phyloP scores from a whole-genome alignment of 495 filamentous ascomycete genomes.

The Rostrohypoxylon terebratum region DNA sequence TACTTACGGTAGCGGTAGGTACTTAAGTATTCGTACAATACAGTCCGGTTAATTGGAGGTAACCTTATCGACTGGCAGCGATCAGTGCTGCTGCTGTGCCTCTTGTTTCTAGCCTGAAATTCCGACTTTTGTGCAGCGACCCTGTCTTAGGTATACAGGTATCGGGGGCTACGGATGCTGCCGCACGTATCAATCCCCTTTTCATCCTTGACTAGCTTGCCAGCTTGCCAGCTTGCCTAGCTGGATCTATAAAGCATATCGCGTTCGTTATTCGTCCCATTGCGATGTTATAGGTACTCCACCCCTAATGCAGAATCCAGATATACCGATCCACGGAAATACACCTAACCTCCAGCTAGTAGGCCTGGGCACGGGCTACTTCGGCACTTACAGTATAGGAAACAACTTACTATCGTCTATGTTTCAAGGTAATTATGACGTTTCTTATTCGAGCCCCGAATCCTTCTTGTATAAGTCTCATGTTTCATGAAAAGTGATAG shows the following conservation, averaged over 20 bases:
- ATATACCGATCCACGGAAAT: neutral
- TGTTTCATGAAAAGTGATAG: slow-evolving; percentile 32
- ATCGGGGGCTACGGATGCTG: slow-evolving; percentile 28
- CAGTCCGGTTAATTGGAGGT: no score
- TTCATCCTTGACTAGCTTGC: neutral
- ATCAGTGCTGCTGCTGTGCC: slow-evolving; percentile 10
- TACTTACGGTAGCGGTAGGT: no score
- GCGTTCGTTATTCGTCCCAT: neutral
- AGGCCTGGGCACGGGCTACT: neutral
- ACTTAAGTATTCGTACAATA: no score
- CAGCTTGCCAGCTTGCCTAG: no score
- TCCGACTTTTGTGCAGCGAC: slow-evolving; percentile 23
- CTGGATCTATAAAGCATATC: neutral
- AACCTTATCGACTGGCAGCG: neutral
- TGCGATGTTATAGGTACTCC: neutral
- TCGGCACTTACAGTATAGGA: neutral
- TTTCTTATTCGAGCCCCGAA: slow-evolving; percentile 16
- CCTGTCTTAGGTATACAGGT: slow-evolving; percentile 35
- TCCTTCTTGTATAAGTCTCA: slow-evolving; percentile 34
- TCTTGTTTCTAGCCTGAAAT: slow-evolving; percentile 10
- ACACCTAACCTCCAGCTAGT: no score
- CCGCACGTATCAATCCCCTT: slow-evolving; percentile 3
- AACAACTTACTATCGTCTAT: neutral
- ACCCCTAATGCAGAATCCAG: neutral
- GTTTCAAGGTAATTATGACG: slow-evolving; percentile 5